phyloP scores from a whole-genome alignment of 1,284 basidiomycete species.

The Microbotryum silenes-acaulis region DNA sequence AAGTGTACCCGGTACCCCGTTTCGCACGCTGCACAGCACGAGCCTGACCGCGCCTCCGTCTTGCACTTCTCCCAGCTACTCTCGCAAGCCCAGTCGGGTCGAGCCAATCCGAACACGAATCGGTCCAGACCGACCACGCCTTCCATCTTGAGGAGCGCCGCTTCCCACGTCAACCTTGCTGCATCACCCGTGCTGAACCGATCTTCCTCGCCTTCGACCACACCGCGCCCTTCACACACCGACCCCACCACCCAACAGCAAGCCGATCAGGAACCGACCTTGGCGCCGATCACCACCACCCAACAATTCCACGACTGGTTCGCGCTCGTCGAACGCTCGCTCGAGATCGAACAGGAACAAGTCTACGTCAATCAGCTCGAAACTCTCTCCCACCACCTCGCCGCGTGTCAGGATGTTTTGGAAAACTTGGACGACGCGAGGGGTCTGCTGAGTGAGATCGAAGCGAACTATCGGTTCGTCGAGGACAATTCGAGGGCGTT shows the following conservation, averaged over 20 bases:
- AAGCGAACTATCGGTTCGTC: slow-evolving; percentile 70
- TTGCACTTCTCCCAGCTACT: not conserved
- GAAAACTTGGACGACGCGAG: slow-evolving; percentile 63
- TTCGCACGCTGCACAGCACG: too few species aligned
- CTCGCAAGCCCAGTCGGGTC: too few species aligned
- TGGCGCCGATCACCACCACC: slow-evolving; percentile 67
- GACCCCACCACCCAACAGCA: slow-evolving; percentile 36
- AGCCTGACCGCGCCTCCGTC: too few species aligned
- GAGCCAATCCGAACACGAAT: too few species aligned
- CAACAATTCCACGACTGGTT: slow-evolving; percentile 96
- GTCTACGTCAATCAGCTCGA: slow-evolving; percentile 76
- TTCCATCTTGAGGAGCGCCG: not conserved
- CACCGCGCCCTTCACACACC: slow-evolving; percentile 40
- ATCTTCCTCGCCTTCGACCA: not conserved
- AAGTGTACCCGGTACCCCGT: too few species aligned
- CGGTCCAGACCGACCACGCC: slow-evolving; percentile 15
- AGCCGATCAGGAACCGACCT: slow-evolving; percentile 27
- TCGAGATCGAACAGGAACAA: slow-evolving; percentile 82
- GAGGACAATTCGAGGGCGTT: slow-evolving; percentile 79
- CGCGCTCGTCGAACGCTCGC: slow-evolving; percentile 65
- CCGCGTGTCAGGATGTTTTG: slow-evolving; percentile 63
- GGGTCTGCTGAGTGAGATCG: slow-evolving; percentile 65
- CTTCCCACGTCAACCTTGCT: slow-evolving; percentile 11
- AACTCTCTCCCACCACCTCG: slow-evolving; percentile 62
- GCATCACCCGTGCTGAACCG: slow-evolving; percentile 4